phyloP scores from a whole-genome alignment of 2,329 filamentous ascomycete genomes.

The Fusarium liriodendri region DNA sequence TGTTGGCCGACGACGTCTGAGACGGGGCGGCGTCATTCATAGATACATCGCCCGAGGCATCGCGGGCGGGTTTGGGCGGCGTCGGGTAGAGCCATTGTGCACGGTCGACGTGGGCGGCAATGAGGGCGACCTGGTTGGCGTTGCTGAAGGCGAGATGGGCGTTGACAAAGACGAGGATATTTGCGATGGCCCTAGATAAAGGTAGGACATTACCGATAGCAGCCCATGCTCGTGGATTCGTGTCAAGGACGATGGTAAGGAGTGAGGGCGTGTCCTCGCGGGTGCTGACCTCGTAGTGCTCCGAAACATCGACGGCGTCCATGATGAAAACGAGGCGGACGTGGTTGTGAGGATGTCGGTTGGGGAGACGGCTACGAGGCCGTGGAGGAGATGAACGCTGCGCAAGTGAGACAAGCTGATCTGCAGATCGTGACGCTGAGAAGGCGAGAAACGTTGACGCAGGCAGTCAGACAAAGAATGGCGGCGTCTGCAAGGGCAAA shows the following conservation, averaged over 20 bases:
- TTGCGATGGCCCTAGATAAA: conserved; percentile 84
- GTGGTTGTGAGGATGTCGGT: conserved; percentile 26
- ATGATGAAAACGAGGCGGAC: conserved; percentile 52
- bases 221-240: conserved; percentile 95
- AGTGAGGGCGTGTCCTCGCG: conserved; percentile 78
- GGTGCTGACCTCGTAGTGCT: conserved; percentile 68
- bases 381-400: conserved; percentile 7
- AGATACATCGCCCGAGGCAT: conserved; percentile 63
- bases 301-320: conserved; percentile 67
- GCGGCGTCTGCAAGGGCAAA: not conserved
- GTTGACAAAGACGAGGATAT: conserved; percentile 96
- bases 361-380: conserved; percentile 48
- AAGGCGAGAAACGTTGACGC: not conserved
- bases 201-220: conserved; percentile 79
- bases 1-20: conserved; percentile 72
- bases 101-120: conserved; percentile 88
- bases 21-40: conserved; percentile 63
- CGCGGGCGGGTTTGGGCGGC: conserved; percentile 45
- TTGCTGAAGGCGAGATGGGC: conserved; percentile 95
- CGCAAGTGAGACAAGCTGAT: not conserved
- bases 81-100: conserved; percentile 90
- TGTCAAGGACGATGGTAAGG: conserved; percentile 91
- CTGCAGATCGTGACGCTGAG: not conserved
- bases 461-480: not conserved
- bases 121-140: conserved; percentile 89